Evolutionary conservation across 495 filamentous ascomycete species (phyloP), one percentile per base, ranked within the genome.

Genomic region (Entonaema liquescens): DNA sequence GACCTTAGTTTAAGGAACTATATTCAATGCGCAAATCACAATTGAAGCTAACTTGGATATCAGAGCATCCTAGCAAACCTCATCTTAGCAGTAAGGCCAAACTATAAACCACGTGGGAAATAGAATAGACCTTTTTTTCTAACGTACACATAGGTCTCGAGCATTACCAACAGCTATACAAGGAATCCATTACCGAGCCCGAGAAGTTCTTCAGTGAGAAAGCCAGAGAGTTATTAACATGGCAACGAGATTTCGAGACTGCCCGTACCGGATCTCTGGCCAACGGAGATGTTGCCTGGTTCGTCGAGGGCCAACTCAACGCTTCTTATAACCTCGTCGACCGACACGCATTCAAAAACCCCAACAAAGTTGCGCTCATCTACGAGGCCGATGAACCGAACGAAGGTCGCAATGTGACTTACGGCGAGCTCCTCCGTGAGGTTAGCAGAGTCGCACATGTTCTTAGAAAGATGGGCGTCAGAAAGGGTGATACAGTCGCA

Each of bases 251-350:
- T 78, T 99, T 98, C 80, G 84, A 97, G 77, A 99, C 95, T 15
- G 95, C 97, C 17, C 89, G 88, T 76, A 85, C 82, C 71, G 95
- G 95, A 54, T 89, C 88, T 13, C 88, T 99, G 57, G 81, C 79
- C 63, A 85, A 91, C 70, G 95, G 95, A 68, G 94, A 99, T 83
- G 90, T 85, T 73, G 90, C 93, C 61, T 99, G 96, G 96, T 99
- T 99, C 79, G 80, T 93, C 55, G 95, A 97, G 81, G 95, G 95
- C 63, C 88, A 90, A 65, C 85, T 99, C 73, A 98, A 98, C 74
- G 96, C 95, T 50, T 94, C 92, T 25, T 99, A 92, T 88, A 99
- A 99, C 84, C 96, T 93, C 77, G 91, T 99, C 60, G 95, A 99
- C 75, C 92, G 95, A 67, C 95, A 98, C 80, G 95, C 95, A 9